Evolutionary conservation across 345 rosid species (phyloP), one percentile per base, ranked within the genome.

Genomic region (Pistacia vera): DNA sequence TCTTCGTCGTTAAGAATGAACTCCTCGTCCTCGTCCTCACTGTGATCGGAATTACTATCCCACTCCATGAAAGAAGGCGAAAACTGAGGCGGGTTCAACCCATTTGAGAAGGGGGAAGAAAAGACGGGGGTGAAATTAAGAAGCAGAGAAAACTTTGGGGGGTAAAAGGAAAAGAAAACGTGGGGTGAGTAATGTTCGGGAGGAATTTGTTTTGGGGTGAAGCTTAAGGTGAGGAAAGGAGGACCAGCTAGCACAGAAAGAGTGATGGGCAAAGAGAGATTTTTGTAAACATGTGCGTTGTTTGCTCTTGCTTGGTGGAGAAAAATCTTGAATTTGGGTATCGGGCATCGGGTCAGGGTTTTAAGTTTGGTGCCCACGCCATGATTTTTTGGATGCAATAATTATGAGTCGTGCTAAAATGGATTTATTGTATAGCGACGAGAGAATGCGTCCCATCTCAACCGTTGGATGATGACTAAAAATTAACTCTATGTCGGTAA

Each of bases 41-140:
- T 92, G 71, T 91, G 90, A 91, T 94, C 98, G 87, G 98, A 92
- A 81, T 84, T 82, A 81, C 98, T 94, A 77, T 94, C 98, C 98
- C 97, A 94, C 94, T 94, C 98, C 98, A 92, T 88, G 44, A 52
- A 52, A 52, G 52, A 48, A 4, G 25, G 51, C 44, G 54, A 68
- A 75, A 46, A 4, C 4, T 25, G 35, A 41, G 18, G 17, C 17
- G 57, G 16, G 18, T 54, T 54, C 57, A 25, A 36, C n/a, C 2
- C 49, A 70, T 44, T 63, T 10, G 35, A 65, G 36, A 28, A 18
- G 28, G 54, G 5, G 28, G 25, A 41, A 30, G 17, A 35, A 18
- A 36, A 38, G 46, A 33, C 54, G 58, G n/a, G 69, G 65, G 28
- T 7, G 16, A 6, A 48, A 35, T 5, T 25, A 14, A 4, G 57